Evolutionary conservation across 495 filamentous ascomycete species (phyloP).

Genomic region (Saxophila tyrrhenica): DNA sequence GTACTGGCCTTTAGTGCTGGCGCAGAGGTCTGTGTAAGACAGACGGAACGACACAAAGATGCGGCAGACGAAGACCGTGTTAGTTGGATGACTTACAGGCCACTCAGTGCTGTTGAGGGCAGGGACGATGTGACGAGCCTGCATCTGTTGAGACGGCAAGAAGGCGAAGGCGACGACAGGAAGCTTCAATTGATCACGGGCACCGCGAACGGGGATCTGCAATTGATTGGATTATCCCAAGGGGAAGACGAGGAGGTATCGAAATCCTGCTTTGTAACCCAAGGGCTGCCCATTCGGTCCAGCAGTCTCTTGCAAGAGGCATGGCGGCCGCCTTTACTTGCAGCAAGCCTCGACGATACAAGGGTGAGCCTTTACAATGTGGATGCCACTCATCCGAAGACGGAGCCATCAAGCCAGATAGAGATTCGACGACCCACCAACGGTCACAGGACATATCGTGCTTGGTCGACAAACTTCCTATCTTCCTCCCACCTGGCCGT

Average conservation of each 20-base stretch:
- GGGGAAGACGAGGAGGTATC: conserved; percentile 2
- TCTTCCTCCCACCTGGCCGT: conserved; percentile 39
- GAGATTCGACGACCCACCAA: conserved; percentile 19
- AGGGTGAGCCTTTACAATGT: conserved; percentile 33
- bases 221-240: conserved; percentile 22
- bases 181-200: conserved; percentile 29
- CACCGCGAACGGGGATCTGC: conserved; percentile 36
- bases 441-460: conserved; percentile 25
- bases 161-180: conserved; percentile 19
- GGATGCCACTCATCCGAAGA: conserved; percentile 21
- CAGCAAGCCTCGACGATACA: conserved; percentile 21
- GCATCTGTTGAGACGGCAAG: conserved; percentile 39
- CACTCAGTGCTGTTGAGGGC: conserved; percentile 41
- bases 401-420: conserved; percentile 34
- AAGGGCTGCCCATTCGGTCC: conserved; percentile 16
- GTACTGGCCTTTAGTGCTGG: conserved; percentile 53
- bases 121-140: conserved; percentile 52
- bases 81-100: conserved; percentile 43
- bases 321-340: conserved; percentile 15
- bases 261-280: conserved; percentile 12
- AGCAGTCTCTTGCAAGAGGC: conserved; percentile 2
- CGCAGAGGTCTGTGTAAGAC: conserved; percentile 42
- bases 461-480: conserved; percentile 42
- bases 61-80: conserved; percentile 13
- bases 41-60: conserved; percentile 20